These are phyloP conservation scores for Talaromyces sp. DNA, from an alignment of 2,329 filamentous ascomycete genomes.

Conservation along the genomic window DNA sequence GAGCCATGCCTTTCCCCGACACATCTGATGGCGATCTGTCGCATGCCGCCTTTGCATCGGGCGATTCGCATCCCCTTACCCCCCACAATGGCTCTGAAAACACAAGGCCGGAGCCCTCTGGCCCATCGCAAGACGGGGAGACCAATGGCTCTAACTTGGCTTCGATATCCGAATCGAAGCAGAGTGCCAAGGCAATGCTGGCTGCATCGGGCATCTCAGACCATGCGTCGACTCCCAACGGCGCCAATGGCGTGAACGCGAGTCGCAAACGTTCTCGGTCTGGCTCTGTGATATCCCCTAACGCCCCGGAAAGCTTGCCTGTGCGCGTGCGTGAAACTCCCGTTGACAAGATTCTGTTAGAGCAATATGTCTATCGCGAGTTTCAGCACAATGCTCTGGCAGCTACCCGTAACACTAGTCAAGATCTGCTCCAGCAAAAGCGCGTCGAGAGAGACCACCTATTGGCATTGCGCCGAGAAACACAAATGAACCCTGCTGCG, in stretches of 20 bases:
- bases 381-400: slow-evolving; percentile 54
- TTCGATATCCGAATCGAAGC: slow-evolving; percentile 55
- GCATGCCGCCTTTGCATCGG: slow-evolving; percentile 20
- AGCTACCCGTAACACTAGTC: slow-evolving; percentile 49
- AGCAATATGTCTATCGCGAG: slow-evolving; percentile 63
- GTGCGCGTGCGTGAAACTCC: slow-evolving; percentile 39
- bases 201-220: slow-evolving; percentile 45
- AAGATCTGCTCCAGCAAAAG: slow-evolving; percentile 58
- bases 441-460: slow-evolving; percentile 68
- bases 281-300: slow-evolving; percentile 49
- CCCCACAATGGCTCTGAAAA: slow-evolving; percentile 22
- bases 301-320: slow-evolving; percentile 24
- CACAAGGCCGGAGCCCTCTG: slow-evolving; percentile 19
- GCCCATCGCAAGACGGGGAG: slow-evolving; percentile 20
- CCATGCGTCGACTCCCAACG: slow-evolving; percentile 25
- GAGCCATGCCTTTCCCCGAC: slow-evolving; percentile 33
- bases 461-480: slow-evolving; percentile 57
- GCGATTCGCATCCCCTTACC: slow-evolving; percentile 18
- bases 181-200: slow-evolving; percentile 56
- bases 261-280: slow-evolving; percentile 58
- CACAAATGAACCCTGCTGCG: slow-evolving; percentile 53
- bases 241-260: slow-evolving; percentile 46
- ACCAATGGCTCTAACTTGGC: slow-evolving; percentile 30
- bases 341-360: slow-evolving; percentile 50
- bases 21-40: slow-evolving; percentile 19